phyloP scores from a whole-genome alignment of 768 basidiomycete genomes.

The Auriculariales sp. region DNA sequence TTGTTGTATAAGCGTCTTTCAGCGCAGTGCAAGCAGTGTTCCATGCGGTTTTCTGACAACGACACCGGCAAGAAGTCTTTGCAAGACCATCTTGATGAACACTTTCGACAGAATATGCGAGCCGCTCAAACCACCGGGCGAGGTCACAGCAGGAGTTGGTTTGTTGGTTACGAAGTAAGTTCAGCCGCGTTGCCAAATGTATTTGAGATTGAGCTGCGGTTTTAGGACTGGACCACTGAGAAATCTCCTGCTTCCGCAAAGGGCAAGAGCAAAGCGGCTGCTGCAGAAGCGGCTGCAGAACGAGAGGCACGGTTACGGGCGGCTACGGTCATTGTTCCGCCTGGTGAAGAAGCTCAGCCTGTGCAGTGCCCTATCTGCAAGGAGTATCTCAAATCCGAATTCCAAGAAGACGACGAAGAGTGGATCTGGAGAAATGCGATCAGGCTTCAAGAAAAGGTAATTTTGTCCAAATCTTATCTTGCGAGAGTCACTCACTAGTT shows the following conservation, averaged over 20 bases:
- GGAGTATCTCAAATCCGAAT: slow-evolving; percentile 82
- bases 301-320: slow-evolving; percentile 62
- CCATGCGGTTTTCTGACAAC: slow-evolving; percentile 69
- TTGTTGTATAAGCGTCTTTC: slow-evolving; percentile 64
- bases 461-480: slow-evolving; percentile 14
- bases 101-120: slow-evolving; percentile 86
- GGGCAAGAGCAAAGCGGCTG: slow-evolving; percentile 55
- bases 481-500: slow-evolving; percentile 3
- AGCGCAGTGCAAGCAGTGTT: slow-evolving; percentile 88
- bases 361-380: slow-evolving; percentile 94
- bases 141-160: slow-evolving; percentile 86
- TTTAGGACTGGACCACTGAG: slow-evolving; percentile 82
- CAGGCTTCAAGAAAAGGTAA: slow-evolving; percentile 66
- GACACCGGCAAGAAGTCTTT: slow-evolving; percentile 55
- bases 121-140: slow-evolving; percentile 64
- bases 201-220: slow-evolving; percentile 6
- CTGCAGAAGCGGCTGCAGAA: slow-evolving; percentile 51
- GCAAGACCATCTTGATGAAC: slow-evolving; percentile 89
- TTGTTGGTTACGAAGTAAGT: slow-evolving; percentile 65
- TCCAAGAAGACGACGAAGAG: slow-evolving; percentile 88
- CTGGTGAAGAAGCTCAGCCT: slow-evolving; percentile 70
- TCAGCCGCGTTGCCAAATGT: slow-evolving; percentile 3
- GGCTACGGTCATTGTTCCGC: slow-evolving; percentile 78
- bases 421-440: slow-evolving; percentile 96
- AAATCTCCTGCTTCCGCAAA: slow-evolving; percentile 39